These are phyloP conservation scores for Solanum phureja DNA, from an alignment of 257 asterid species.

Conservation along the genomic window DNA sequence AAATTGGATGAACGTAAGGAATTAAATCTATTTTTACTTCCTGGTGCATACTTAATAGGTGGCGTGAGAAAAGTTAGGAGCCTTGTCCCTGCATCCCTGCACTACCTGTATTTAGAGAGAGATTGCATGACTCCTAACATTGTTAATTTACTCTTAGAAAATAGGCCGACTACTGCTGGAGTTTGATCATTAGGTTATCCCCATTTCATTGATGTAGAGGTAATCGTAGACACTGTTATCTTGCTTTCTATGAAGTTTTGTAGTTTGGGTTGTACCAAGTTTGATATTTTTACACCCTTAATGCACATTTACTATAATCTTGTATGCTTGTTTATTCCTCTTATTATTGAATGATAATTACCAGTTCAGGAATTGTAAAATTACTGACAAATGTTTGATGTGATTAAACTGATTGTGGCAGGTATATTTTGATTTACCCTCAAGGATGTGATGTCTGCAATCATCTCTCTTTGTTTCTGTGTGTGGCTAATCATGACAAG, in stretches of 20 bases:
- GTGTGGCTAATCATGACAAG: constrained; percentile 95
- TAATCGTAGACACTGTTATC: background rate
- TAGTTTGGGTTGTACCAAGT: background rate
- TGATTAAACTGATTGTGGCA: constrained; percentile 25
- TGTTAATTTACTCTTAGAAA: background rate
- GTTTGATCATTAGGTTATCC: background rate
- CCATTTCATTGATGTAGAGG: background rate
- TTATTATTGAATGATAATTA: background rate
- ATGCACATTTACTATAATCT: background rate
- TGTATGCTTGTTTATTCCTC: background rate
- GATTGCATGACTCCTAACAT: background rate
- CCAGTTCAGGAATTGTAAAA: background rate
- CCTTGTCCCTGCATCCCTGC: background rate
- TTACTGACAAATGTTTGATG: background rate
- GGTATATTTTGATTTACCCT: constrained; percentile 92
- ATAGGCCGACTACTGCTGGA: background rate
- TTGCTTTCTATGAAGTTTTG: background rate
- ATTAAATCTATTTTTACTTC: background rate
- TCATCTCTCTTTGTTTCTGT: constrained; percentile 89
- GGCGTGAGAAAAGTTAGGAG: background rate
- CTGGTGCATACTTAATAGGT: background rate
- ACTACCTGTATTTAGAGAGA: background rate
- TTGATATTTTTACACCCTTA: background rate
- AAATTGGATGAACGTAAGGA: background rate
- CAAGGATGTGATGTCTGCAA: constrained; percentile 95